Conservation (phyloP, 495 filamentous ascomycete species). For the Neohortaea acidophila region DNA sequence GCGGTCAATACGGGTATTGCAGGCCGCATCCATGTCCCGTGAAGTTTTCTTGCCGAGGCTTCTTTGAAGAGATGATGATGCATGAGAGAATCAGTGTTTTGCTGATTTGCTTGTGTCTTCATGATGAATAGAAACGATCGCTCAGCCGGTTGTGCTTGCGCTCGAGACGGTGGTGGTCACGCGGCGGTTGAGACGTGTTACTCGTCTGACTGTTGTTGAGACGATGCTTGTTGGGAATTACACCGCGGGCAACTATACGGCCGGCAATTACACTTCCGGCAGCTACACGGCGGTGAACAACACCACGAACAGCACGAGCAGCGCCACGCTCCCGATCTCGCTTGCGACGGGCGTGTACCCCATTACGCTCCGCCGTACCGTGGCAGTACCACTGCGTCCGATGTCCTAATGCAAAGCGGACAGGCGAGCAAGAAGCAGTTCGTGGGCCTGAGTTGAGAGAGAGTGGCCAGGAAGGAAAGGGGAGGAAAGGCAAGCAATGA, state of each 20-base stretch:
- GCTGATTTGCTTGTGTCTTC: neutral
- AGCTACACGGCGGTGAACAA: neutral
- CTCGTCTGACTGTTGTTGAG: conserved; percentile 1
- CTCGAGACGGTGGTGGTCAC: conserved; percentile 4
- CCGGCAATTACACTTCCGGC: neutral
- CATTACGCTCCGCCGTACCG: neutral
- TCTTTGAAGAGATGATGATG: too few relatives aligned
- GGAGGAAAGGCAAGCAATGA: too few relatives aligned
- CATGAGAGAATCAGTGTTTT: too few relatives aligned
- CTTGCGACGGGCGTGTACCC: neutral
- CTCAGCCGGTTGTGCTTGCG: neutral
- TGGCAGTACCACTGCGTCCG: neutral
- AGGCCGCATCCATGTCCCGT: conserved; percentile 9
- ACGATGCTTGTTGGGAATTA: neutral
- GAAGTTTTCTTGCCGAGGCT: too few relatives aligned
- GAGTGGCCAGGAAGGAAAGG: too few relatives aligned
- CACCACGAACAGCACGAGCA: neutral
- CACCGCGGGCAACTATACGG: neutral
- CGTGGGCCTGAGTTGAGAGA: too few relatives aligned
- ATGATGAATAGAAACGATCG: neutral
- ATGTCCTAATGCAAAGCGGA: too few relatives aligned
- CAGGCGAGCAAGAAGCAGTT: too few relatives aligned
- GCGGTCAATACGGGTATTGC: conserved; percentile 12
- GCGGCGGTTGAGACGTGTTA: conserved; percentile 1
- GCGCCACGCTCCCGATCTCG: neutral